phyloP scores from a whole-genome alignment of 2,329 filamentous ascomycete genomes.

The Fusarium sp. region DNA sequence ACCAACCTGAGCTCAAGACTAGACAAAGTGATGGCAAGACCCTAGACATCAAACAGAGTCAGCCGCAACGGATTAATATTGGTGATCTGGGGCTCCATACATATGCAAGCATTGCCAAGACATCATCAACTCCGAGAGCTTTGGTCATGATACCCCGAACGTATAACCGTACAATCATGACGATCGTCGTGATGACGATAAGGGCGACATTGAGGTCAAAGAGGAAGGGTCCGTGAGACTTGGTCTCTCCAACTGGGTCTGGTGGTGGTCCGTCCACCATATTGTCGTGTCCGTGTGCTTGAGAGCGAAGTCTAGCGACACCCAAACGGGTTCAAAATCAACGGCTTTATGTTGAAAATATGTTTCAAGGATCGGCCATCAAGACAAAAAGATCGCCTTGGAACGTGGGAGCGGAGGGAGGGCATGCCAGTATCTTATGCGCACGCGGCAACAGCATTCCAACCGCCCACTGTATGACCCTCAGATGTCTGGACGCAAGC shows the following conservation, averaged over 20 bases:
- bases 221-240: conserved; percentile 39
- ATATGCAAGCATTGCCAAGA: conserved; percentile 1
- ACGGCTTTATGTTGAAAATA: no score
- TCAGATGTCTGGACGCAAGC: no score
- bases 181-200: neutral
- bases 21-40: conserved; percentile 33
- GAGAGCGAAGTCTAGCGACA: neutral
- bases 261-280: neutral
- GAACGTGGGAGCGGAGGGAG: no score
- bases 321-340: no score
- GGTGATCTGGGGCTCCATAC: neutral
- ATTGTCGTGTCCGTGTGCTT: neutral
- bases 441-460: no score
- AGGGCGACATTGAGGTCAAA: conserved; percentile 10
- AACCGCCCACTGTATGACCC: no score
- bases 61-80: neutral
- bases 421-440: no score
- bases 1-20: conserved; percentile 35
- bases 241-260: neutral
- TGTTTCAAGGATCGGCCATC: no score
- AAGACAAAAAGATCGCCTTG: no score
- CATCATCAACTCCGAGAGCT: neutral
- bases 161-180: neutral
- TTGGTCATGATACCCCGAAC: conserved; percentile 3
- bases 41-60: conserved; percentile 16